These are phyloP conservation scores for Diaporthe humulicola DNA, from an alignment of 2,329 filamentous ascomycete species.

Conservation along the genomic window DNA sequence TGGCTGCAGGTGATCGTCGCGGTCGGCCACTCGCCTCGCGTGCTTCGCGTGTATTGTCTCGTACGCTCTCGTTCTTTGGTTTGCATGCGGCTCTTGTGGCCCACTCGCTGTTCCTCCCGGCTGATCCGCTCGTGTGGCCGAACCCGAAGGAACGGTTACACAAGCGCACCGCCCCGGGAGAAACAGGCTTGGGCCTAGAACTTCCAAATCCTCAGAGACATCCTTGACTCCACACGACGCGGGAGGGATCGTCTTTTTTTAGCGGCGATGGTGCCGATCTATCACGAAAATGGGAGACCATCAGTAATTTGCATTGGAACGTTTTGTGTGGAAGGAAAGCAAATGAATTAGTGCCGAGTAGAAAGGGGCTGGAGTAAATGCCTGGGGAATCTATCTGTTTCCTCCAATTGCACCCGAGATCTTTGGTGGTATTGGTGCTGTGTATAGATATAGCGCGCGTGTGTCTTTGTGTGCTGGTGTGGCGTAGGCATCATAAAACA, in stretches of 20 bases:
- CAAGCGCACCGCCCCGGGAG: neutral
- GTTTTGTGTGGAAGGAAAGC: conserved; percentile 16
- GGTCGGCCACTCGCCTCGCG: conserved; percentile 11
- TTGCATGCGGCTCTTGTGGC: conserved; percentile 23
- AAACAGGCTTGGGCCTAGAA: conserved; percentile 2
- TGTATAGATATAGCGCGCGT: neutral
- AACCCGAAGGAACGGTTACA: conserved; percentile 31
- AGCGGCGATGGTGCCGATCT: conserved; percentile 41
- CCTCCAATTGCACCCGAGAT: conserved; percentile 25
- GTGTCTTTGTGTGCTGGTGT: conserved; percentile 19
- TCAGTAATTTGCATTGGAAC: conserved; percentile 40
- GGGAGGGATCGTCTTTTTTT: conserved; percentile 33
- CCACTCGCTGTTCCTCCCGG: conserved; percentile 22
- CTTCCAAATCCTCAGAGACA: conserved; percentile 15
- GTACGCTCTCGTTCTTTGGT: conserved; percentile 11
- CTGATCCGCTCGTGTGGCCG: conserved; percentile 22
- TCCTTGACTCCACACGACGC: conserved; percentile 12
- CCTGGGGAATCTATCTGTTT: conserved; percentile 35
- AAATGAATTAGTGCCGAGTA: conserved; percentile 39
- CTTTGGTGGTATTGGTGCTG: conserved; percentile 25
- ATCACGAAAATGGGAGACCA: conserved; percentile 42
- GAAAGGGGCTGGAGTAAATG: conserved; percentile 43
- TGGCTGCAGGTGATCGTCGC: conserved; percentile 21
- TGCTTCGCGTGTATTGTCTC: conserved; percentile 3
- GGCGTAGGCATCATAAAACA: conserved; percentile 14